Evolutionary conservation across 2,329 filamentous ascomycete genomes (phyloP), one percentile per base, ranked within the genome.

Genomic region (Chalaropsis ovoidea): DNA sequence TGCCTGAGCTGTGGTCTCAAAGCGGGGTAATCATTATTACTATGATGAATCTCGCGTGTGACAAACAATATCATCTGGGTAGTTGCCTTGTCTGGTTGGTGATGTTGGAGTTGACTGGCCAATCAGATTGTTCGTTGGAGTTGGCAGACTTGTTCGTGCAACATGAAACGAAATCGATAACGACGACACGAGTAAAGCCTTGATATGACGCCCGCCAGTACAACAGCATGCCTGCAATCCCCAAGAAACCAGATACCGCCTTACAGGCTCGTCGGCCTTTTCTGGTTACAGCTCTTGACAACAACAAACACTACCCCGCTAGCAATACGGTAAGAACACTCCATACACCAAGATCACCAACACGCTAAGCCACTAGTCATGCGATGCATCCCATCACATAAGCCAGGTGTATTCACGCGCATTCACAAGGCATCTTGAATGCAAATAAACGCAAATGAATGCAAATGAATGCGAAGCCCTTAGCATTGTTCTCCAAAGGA

Each of bases 391-490:
- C 35, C 35, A 10, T 39, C 35, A 39, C 35, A 39, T 39, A 10
- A 8, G 35, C 35, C 35, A 7, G 5, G 35, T 39, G 5, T 7
- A 39, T 39, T 39, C 35, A 39, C 35, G 8, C 35, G 4, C 35
- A 39, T 39, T 10, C 35, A 39, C 8, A 7, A 6, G 35, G 5
- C 35, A 39, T 39, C 35, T 27, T 62, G 41, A 62, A 62, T 62
- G 60, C 60, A 62, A 31, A 39, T 7, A 39, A 35, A 35, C 7
- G 31, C 31, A 35, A 35, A 35, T 3, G 31, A n/a, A n/a, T n/a
- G n/a, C n/a, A n/a, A n/a, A n/a, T 62, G 41, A 62, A 62, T 62
- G 60, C 60, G 47, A 31, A 39, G 1, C 4, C 19, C 17, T 45
- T 45, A 2, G 10, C 60, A 35, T 62, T 62, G 41, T 62, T 45